Base-by-base conservation (phyloP, 1,284 basidiomycete species). In the Tausonia pullulans region DNA sequence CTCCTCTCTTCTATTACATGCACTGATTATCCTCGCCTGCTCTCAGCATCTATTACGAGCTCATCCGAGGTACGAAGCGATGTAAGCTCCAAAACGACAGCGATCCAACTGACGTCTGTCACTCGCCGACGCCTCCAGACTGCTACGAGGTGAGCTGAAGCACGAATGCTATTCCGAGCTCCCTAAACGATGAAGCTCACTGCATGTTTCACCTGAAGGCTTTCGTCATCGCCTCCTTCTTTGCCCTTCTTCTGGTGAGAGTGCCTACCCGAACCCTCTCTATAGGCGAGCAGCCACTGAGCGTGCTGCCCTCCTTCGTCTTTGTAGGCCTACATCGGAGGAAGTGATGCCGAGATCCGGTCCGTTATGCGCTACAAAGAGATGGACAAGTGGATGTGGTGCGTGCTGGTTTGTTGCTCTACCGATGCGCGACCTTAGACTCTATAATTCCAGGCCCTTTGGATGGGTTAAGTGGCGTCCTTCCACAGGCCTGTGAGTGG, bases 221-320 rank as follows among this genome's bases (percentile, higher is more conserved):
- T 65, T 86, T 84, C 51, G 83, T 87, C 9, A 76, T 89, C 65
- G 87, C 85, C 0, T 79, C 85, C 5, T 89, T 89, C 78, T 88
- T 89, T 76, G 87, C 87, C 70, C 81, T 90, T 13, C 79, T 90
- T 49, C 78, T 90, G 48, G 27, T 27, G 27, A 27, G 27, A 27
- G 27, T 27, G 2, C 27, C 27, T 27, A 27, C 27, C 27, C 27
- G 27, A 27, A 27, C 2, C 27, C 27, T 27, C 27, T 27, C 27
- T 27, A 27, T 27, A 27, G 27, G 27, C 27, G 27, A 27, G 27
- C 27, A 27, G 1, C 27, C 27, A 27, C 27, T 27, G 27, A 27
- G 27, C 27, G 27, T 27, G 27, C 27, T 27, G 27, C 27, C 27
- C 27, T 27, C 27, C 27, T 27, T 27, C 27, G 27, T 27, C 27